phyloP scores from a whole-genome alignment of 2,329 filamentous ascomycete genomes.

The Diplocarpon mali region DNA sequence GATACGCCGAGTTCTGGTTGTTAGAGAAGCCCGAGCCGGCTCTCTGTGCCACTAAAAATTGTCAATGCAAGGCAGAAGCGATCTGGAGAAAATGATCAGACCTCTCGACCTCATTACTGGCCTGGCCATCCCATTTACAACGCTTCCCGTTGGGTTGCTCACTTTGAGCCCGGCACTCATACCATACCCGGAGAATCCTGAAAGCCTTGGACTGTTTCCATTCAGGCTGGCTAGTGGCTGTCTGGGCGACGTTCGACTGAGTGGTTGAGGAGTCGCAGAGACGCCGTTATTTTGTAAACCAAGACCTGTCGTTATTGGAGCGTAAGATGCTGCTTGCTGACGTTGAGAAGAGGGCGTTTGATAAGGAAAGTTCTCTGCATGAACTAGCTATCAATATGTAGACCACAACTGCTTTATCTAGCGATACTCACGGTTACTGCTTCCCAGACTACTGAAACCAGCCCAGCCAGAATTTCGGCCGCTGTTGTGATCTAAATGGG shows the following conservation, averaged over 20 bases:
- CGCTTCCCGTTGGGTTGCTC: conserved; percentile 19
- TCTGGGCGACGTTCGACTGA: conserved; percentile 12
- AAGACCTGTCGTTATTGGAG: conserved; percentile 9
- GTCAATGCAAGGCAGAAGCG: not conserved
- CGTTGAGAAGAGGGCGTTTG: conserved; percentile 26
- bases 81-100: conserved; percentile 3
- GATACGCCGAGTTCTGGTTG: conserved; percentile 9
- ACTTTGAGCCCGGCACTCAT: conserved; percentile 28
- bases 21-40: conserved; percentile 10
- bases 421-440: conserved; percentile 11
- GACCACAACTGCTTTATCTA: not conserved
- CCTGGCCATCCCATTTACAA: conserved; percentile 8
- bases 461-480: conserved; percentile 14
- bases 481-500: conserved; percentile 1
- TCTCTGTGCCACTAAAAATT: conserved; percentile 19
- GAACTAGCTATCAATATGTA: not conserved
- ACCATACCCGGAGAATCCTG: conserved; percentile 25
- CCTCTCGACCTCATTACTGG: conserved; percentile 21
- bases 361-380: conserved; percentile 16
- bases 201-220: conserved; percentile 10
- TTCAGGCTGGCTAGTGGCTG: conserved; percentile 16
- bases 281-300: conserved; percentile 13
- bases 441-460: conserved; percentile 18
- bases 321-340: conserved; percentile 18
- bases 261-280: conserved; percentile 13